Evolutionary conservation across 352 stramenopile genomes (phyloP).

Genomic region (Pythium utonaiense): DNA sequence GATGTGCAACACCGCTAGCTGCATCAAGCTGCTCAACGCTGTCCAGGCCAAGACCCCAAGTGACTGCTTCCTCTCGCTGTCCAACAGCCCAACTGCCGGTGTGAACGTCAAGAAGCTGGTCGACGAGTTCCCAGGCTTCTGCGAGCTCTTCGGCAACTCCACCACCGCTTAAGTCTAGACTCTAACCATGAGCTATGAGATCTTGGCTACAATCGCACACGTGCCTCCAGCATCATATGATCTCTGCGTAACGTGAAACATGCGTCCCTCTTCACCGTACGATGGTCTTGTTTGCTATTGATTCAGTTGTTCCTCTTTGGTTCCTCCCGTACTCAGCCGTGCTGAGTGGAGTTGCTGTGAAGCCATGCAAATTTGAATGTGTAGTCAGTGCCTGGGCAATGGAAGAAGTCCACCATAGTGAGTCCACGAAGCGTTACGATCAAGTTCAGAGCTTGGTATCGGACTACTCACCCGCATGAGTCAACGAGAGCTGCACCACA

Average conservation of each 20-base stretch:
- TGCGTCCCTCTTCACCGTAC: too few relatives aligned
- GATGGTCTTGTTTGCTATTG: neutral
- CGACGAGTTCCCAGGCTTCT: constrained; percentile 21
- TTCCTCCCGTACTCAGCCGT: too few relatives aligned
- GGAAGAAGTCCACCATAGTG: too few relatives aligned
- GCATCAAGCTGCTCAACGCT: constrained; percentile 20
- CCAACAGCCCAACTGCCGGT: constrained; percentile 1
- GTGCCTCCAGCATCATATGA: too few relatives aligned
- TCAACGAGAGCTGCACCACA: constrained; percentile 8
- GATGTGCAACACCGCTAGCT: constrained; percentile 22
- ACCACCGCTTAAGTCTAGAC: neutral
- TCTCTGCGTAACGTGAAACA: too few relatives aligned
- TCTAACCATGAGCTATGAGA: too few relatives aligned
- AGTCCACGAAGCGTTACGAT: too few relatives aligned
- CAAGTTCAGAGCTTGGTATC: too few relatives aligned
- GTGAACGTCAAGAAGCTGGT: constrained; percentile 28
- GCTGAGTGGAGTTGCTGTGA: neutral
- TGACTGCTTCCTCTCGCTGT: constrained; percentile 23
- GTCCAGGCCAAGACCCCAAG: constrained; percentile 13
- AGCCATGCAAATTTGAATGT: constrained; percentile 17
- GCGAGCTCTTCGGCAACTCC: constrained; percentile 2
- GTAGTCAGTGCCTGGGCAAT: constrained; percentile 12
- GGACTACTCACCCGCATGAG: constrained; percentile 3
- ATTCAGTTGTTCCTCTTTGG: too few relatives aligned
- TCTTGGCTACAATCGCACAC: too few relatives aligned